These are phyloP conservation scores for Phoenix roebelenii DNA, from an alignment of 176 grass and related monocot genomes.

Conservation along the genomic window DNA sequence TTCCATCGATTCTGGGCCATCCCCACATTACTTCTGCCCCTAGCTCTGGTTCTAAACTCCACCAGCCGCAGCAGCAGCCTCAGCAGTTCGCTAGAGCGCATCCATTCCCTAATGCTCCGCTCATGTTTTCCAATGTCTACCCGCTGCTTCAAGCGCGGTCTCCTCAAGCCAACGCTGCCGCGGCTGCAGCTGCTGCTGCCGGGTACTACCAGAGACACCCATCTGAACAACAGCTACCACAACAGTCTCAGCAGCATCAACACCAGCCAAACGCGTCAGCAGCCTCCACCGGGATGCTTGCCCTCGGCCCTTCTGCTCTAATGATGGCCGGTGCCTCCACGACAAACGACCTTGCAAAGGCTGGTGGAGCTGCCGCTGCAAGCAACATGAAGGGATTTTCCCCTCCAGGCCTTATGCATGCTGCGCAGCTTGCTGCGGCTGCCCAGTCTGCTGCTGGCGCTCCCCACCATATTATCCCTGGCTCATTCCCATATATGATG, in stretches of 20 bases:
- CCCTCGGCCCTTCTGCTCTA: conserved; percentile 15
- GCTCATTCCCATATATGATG: conserved; percentile 42
- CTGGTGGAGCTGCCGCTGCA: conserved; percentile 11
- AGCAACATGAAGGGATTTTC: conserved; percentile 54
- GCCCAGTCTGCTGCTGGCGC: conserved; percentile 30
- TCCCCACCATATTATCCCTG: conserved; percentile 37
- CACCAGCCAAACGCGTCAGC: conserved; percentile 5
- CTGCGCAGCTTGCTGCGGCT: conserved; percentile 28
- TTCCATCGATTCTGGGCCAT: conserved; percentile 76
- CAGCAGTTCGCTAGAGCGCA: conserved; percentile 33
- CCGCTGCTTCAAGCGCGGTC: conserved; percentile 18
- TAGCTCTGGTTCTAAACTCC: conserved; percentile 35
- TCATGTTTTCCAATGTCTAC: conserved; percentile 49
- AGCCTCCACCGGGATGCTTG: conserved; percentile 17
- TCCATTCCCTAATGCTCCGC: conserved; percentile 27
- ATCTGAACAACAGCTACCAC: conserved; percentile 14
- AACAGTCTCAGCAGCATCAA: conserved; percentile 29
- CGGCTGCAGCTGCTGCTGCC: neutral
- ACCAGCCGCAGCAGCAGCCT: conserved; percentile 24
- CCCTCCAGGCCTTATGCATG: conserved; percentile 26
- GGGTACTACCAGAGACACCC: conserved; percentile 49
- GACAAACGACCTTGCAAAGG: conserved; percentile 26
- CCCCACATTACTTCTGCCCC: conserved; percentile 33
- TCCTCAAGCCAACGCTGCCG: conserved; percentile 27
- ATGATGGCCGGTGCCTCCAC: conserved; percentile 4